Evolutionary conservation across 2,329 filamentous ascomycete species (phyloP).

Genomic region (Bipolaris zeicola): DNA sequence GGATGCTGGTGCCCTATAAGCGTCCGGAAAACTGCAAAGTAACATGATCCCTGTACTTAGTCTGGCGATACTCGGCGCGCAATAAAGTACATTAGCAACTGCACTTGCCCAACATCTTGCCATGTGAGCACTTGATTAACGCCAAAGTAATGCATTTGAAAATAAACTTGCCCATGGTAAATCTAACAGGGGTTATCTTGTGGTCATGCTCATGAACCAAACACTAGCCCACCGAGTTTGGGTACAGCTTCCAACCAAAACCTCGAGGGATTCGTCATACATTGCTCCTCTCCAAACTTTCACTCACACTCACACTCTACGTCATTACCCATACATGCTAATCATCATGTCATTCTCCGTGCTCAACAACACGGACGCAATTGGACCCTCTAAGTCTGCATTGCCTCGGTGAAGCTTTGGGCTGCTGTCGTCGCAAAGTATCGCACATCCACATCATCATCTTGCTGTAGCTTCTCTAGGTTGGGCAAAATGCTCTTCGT

Average conservation of each 20-base stretch:
- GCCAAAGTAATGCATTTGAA: slow-evolving; percentile 16
- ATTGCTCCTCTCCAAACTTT: slow-evolving; percentile 27
- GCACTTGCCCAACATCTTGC: not conserved
- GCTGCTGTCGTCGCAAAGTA: slow-evolving; percentile 95
- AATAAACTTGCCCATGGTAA: slow-evolving; percentile 12
- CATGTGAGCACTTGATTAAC: slow-evolving; percentile 3
- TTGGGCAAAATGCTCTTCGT: slow-evolving; percentile 86
- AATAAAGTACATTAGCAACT: slow-evolving; percentile 1
- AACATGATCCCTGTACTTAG: not conserved
- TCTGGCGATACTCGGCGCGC: not conserved
- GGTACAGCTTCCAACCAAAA: slow-evolving; percentile 11
- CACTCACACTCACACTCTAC: slow-evolving; percentile 1
- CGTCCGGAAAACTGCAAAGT: not conserved
- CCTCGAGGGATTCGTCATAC: slow-evolving; percentile 17
- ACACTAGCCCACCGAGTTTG: slow-evolving; percentile 22
- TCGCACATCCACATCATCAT: slow-evolving; percentile 96
- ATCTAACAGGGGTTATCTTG: slow-evolving; percentile 41
- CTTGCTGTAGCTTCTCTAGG: slow-evolving; percentile 92
- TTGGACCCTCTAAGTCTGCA: slow-evolving; percentile 45
- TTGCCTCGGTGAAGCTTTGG: slow-evolving; percentile 54
- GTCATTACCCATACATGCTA: slow-evolving; percentile 39
- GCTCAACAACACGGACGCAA: slow-evolving; percentile 7
- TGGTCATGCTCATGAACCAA: slow-evolving; percentile 34
- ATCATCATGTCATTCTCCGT: slow-evolving; percentile 18
- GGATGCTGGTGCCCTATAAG: slow-evolving; percentile 67